These are phyloP conservation scores for Triticum timopheevii DNA, from an alignment of 176 grass and related monocot genomes.

Conservation along the genomic window DNA sequence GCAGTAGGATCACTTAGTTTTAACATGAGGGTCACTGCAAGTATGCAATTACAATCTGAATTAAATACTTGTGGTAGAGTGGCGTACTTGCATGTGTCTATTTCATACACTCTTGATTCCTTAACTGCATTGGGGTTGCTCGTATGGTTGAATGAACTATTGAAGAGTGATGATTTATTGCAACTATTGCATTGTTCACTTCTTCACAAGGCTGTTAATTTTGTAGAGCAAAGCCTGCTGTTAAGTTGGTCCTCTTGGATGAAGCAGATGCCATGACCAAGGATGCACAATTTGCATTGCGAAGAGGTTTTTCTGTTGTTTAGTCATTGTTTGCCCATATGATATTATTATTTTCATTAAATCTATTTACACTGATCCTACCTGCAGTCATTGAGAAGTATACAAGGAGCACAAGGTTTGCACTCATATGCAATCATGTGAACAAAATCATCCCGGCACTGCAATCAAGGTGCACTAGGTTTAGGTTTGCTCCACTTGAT, in stretches of 20 bases:
- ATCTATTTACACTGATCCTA: slow-evolving; percentile 17
- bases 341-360: slow-evolving; percentile 12
- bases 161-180: neutral
- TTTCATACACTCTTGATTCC: neutral
- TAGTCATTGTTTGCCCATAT: neutral
- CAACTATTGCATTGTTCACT: neutral
- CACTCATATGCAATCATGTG: slow-evolving; percentile 96
- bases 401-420: slow-evolving; percentile 98
- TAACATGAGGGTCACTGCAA: neutral
- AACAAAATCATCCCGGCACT: slow-evolving; percentile 99
- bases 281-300: slow-evolving; percentile 96
- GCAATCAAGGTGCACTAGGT: slow-evolving; percentile 96
- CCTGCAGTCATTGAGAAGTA: slow-evolving; percentile 95
- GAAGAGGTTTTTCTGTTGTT: slow-evolving; percentile 67
- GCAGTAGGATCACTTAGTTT: neutral
- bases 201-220: slow-evolving; percentile 9
- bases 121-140: neutral
- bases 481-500: slow-evolving; percentile 98
- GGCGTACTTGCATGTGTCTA: neutral
- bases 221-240: slow-evolving; percentile 71
- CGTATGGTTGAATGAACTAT: neutral
- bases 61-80: neutral
- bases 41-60: neutral
- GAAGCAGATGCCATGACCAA: slow-evolving; percentile 99
- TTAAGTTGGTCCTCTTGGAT: slow-evolving; percentile 93